phyloP scores from a whole-genome alignment of 2,329 filamentous ascomycete species.

The Penicillium sp. region DNA sequence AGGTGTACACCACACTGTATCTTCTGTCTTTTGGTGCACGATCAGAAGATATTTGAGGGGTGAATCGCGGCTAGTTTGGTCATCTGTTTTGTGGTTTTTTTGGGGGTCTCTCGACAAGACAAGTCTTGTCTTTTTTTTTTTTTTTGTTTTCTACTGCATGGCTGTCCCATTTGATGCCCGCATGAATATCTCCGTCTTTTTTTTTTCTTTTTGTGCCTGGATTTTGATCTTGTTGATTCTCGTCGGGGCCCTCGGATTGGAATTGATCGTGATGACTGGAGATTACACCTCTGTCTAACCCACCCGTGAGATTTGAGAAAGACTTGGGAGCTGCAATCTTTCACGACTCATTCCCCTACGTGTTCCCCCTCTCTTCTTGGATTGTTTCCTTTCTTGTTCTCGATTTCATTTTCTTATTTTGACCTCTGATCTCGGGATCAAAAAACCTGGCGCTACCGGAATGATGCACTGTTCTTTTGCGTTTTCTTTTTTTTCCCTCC shows the following conservation, averaged over 20 bases:
- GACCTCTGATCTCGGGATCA: slow-evolving; percentile 19
- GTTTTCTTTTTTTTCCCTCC: no score
- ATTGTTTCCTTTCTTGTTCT: no score
- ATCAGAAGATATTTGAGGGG: neutral
- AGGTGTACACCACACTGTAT: neutral
- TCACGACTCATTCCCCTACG: neutral
- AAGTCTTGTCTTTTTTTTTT: neutral
- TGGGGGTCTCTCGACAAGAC: neutral
- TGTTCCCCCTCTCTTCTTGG: no score
- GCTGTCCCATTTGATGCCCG: slow-evolving; percentile 2
- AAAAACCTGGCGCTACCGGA: slow-evolving; percentile 33
- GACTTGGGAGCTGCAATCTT: neutral
- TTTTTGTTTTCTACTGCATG: neutral
- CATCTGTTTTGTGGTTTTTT: slow-evolving; percentile 10
- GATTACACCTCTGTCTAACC: no score
- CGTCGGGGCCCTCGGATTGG: no score
- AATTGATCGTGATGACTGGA: no score
- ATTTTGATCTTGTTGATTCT: no score
- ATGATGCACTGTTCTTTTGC: slow-evolving; percentile 7
- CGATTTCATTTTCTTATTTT: neutral
- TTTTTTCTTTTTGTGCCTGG: no score
- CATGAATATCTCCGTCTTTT: no score
- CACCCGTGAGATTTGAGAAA: no score
- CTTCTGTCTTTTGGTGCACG: neutral
- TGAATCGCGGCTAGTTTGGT: slow-evolving; percentile 4